Percentiles rank a stretch among this genome's conserved stretches.
Evolutionary conservation across 306 rosid genomes (phyloP).

Genomic region (Dryas alaskensis): DNA sequence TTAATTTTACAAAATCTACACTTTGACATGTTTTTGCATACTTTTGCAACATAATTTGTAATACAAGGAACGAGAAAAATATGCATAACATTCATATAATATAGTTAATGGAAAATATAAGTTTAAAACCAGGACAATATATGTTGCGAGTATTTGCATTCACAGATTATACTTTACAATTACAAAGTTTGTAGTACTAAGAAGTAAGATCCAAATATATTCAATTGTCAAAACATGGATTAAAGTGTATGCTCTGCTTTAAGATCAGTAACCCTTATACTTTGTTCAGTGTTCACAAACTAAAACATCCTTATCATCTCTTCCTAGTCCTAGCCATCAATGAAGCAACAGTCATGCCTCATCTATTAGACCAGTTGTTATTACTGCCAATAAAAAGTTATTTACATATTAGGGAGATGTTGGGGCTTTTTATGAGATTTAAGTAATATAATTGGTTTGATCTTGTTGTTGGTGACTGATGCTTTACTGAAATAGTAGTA

Average conservation of each 20-base stretch:
- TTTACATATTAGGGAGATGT: not conserved
- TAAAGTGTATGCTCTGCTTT: not conserved
- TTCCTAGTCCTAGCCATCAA: not conserved
- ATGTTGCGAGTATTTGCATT: too few species aligned
- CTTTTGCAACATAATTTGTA: too few species aligned
- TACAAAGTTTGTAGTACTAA: not conserved
- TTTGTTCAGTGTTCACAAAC: not conserved
- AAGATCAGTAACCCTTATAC: not conserved
- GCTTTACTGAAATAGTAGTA: not conserved
- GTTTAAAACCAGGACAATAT: too few species aligned
- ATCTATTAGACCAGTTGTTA: not conserved
- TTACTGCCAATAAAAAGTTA: not conserved
- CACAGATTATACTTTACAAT: not conserved
- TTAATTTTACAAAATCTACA: too few species aligned
- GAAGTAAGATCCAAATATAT: not conserved
- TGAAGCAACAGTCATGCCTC: not conserved
- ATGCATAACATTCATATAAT: too few species aligned
- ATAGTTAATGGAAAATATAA: too few species aligned
- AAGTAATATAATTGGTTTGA: too few species aligned
- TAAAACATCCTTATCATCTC: not conserved
- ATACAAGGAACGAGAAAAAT: too few species aligned
- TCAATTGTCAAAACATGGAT: not conserved
- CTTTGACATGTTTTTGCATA: too few species aligned
- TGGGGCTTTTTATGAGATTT: not conserved
- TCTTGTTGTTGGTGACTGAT: slow-evolving; percentile 1